A percentile compares a stretch with the other conserved stretches of the same genome.
These are phyloP conservation scores for Spinacia oleracea DNA, from an alignment of 179 eudicot species.

Conservation along the genomic window DNA sequence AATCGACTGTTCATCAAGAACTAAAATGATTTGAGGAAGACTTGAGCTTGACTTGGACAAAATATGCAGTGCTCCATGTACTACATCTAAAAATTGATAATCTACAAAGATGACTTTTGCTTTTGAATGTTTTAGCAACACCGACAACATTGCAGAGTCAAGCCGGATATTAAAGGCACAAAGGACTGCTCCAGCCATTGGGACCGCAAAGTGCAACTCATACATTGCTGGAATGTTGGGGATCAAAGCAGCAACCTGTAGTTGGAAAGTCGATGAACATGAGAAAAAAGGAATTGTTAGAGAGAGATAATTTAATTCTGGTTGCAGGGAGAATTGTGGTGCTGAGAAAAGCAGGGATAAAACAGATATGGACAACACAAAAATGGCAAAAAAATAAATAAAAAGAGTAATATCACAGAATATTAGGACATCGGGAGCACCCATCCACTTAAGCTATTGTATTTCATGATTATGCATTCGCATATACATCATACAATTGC, in stretches of 20 bases:
- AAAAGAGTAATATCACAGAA: neutral
- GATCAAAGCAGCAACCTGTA: slow-evolving; percentile 72
- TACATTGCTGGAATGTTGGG: slow-evolving; percentile 82
- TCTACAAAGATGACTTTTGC: slow-evolving; percentile 70
- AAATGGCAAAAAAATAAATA: neutral
- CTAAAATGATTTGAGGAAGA: slow-evolving; percentile 56
- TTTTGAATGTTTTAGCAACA: slow-evolving; percentile 61
- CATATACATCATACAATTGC: neutral
- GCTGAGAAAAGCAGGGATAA: neutral
- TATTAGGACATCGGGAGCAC: neutral
- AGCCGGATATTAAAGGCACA: slow-evolving; percentile 72
- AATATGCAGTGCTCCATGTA: slow-evolving; percentile 53
- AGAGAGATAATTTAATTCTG: neutral
- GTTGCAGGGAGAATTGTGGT: neutral
- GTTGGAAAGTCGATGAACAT: slow-evolving; percentile 9
- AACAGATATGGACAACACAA: neutral
- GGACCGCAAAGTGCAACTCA: slow-evolving; percentile 83
- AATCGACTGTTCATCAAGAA: slow-evolving; percentile 37
- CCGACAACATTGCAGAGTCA: slow-evolving; percentile 63
- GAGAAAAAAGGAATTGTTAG: neutral
- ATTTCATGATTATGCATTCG: neutral
- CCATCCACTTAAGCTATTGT: neutral
- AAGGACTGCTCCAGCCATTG: slow-evolving; percentile 87
- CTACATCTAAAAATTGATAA: slow-evolving; percentile 44
- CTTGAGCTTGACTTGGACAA: slow-evolving; percentile 40